phyloP scores from a whole-genome alignment of 2,329 filamentous ascomycete genomes.

The Metarhizium album region DNA sequence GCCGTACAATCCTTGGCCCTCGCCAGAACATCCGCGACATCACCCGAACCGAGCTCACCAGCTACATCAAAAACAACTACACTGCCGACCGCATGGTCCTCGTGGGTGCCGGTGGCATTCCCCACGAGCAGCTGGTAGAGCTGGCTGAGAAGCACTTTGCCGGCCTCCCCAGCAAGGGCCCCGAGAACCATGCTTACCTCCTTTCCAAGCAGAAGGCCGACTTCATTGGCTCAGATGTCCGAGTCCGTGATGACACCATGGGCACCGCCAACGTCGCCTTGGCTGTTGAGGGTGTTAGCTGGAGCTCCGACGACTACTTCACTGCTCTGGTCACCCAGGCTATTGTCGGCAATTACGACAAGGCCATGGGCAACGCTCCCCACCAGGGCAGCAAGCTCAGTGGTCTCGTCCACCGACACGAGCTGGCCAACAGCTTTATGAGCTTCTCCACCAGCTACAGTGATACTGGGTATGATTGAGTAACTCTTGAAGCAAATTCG shows the following conservation, averaged over 20 bases:
- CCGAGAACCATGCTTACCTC: slow-evolving; percentile 63
- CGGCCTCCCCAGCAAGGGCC: slow-evolving; percentile 62
- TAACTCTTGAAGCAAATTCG: neutral
- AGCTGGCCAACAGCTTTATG: slow-evolving; percentile 99
- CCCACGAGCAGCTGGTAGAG: slow-evolving; percentile 87
- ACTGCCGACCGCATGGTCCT: slow-evolving; percentile 99
- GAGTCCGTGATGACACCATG: slow-evolving; percentile 92
- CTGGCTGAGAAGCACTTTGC: slow-evolving; percentile 95
- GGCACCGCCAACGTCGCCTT: slow-evolving; percentile 96
- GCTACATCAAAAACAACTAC: slow-evolving; percentile 99
- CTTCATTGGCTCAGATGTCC: slow-evolving; percentile 92
- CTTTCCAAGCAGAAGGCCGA: slow-evolving; percentile 81
- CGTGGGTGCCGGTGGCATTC: slow-evolving; percentile 86
- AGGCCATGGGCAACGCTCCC: slow-evolving; percentile 92
- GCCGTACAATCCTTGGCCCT: slow-evolving; percentile 93
- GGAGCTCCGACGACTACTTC: slow-evolving; percentile 99
- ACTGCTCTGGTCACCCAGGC: slow-evolving; percentile 95
- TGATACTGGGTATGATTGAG: slow-evolving; percentile 74
- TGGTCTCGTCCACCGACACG: slow-evolving; percentile 85
- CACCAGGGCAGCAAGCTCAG: slow-evolving; percentile 98
- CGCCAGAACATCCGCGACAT: slow-evolving; percentile 98
- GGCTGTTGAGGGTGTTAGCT: slow-evolving; percentile 98
- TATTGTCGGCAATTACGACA: slow-evolving; percentile 99
- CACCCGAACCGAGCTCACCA: slow-evolving; percentile 76
- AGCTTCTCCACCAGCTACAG: slow-evolving; percentile 99